These are phyloP conservation scores for Colletotrichum sp. DNA, from an alignment of 2,329 filamentous ascomycete species.

Conservation along the genomic window DNA sequence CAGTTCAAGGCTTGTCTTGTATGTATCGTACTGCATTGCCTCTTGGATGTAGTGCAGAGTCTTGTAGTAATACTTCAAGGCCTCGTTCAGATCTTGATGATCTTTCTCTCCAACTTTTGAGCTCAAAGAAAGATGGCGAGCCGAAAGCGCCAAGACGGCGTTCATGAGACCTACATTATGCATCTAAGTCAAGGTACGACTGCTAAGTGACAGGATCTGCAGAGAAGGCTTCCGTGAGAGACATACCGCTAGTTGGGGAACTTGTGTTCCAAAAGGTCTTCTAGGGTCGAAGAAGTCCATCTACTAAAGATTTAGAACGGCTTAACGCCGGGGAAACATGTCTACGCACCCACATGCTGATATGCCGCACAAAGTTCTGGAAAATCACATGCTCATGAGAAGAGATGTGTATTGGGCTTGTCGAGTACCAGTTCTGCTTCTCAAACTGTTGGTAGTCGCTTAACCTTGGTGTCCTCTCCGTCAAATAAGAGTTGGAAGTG, in stretches of 20 bases:
- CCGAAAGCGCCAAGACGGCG: conserved; percentile 30
- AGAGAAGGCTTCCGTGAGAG: neutral
- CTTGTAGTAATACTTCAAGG: conserved; percentile 63
- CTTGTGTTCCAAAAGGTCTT: conserved; percentile 7
- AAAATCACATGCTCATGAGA: conserved; percentile 1
- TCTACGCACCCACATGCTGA: conserved; percentile 4
- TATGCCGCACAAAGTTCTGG: conserved; percentile 12
- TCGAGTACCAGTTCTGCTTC: conserved; percentile 3
- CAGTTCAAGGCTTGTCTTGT: conserved; percentile 62
- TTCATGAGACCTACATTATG: conserved; percentile 30
- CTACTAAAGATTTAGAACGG: neutral
- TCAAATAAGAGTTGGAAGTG: neutral
- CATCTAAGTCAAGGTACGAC: neutral
- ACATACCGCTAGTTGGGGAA: conserved; percentile 13
- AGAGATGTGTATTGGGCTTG: neutral
- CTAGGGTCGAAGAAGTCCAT: conserved; percentile 16
- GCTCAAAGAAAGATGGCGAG: conserved; percentile 24
- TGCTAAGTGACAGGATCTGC: neutral
- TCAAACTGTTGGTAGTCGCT: neutral
- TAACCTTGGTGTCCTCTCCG: neutral
- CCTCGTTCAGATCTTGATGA: conserved; percentile 29
- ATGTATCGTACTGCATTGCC: conserved; percentile 62
- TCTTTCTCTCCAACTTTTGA: neutral
- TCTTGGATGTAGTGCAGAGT: conserved; percentile 66
- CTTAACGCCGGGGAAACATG: neutral